Conservation (phyloP, 2,329 filamentous ascomycete species). For the Pseudogymnoascus sp. region DNA sequence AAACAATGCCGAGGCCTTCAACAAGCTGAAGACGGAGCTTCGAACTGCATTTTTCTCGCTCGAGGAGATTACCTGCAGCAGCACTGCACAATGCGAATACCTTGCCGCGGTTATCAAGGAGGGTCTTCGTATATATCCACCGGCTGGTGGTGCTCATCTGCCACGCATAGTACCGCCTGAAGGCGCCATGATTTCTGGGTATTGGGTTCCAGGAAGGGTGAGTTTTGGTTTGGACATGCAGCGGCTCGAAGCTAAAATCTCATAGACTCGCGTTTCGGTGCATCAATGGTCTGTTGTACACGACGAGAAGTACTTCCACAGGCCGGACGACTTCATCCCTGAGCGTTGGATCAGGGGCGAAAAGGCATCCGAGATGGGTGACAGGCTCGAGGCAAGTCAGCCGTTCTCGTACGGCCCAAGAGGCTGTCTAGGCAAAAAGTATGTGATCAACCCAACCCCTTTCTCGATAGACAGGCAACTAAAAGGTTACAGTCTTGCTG, state of each 20-base stretch:
- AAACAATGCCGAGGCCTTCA: conserved; percentile 30
- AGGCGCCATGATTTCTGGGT: conserved; percentile 17
- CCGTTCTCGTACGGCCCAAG: conserved; percentile 17
- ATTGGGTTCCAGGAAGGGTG: conserved; percentile 20
- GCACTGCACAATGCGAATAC: conserved; percentile 24
- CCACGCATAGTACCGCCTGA: conserved; percentile 17
- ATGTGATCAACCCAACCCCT: background rate
- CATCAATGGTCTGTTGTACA: conserved; percentile 19
- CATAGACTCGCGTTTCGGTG: conserved; percentile 20
- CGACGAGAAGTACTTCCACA: conserved; percentile 16
- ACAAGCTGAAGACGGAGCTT: conserved; percentile 36
- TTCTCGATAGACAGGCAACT: background rate
- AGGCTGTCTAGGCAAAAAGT: conserved; percentile 18
- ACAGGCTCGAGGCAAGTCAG: conserved; percentile 23
- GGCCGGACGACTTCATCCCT: conserved; percentile 18
- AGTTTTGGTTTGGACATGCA: background rate
- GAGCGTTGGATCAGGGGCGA: conserved; percentile 19
- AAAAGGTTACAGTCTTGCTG: conserved; percentile 14
- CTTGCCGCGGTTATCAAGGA: conserved; percentile 32
- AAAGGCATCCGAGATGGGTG: conserved; percentile 16
- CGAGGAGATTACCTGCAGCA: conserved; percentile 19
- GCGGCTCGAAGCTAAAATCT: background rate
- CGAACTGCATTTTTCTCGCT: conserved; percentile 31
- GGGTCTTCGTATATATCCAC: conserved; percentile 28
- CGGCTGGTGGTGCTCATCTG: conserved; percentile 17